Percentiles rank a stretch among this genome's conserved stretches.
Conservation (phyloP, 129 eudicot species). For the Pulicaria dysenterica region DNA sequence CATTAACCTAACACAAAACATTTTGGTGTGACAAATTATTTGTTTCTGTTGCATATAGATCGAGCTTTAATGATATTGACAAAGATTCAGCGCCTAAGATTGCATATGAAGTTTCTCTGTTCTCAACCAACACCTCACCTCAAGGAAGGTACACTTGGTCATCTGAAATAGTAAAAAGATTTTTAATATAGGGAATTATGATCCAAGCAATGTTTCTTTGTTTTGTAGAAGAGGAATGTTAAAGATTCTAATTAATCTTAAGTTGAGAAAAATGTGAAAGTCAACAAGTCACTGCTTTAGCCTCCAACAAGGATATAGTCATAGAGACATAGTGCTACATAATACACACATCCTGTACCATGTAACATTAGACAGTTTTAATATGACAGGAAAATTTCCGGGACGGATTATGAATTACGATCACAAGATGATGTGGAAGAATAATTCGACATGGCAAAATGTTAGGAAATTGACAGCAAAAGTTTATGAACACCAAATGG, state of each 20-base stretch:
- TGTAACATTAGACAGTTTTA: not conserved
- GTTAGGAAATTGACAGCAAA: no score
- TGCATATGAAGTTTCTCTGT: slow-evolving; percentile 69
- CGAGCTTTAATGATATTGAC: slow-evolving; percentile 61
- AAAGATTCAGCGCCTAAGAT: slow-evolving; percentile 76
- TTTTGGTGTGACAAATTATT: not conserved
- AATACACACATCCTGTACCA: not conserved
- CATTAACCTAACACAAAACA: slow-evolving; percentile 43
- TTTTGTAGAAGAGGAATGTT: slow-evolving; percentile 51
- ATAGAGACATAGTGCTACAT: slow-evolving; percentile 60
- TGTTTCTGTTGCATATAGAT: slow-evolving; percentile 45
- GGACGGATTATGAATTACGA: slow-evolving; percentile 78
- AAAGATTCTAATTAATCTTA: slow-evolving; percentile 32
- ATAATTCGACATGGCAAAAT: slow-evolving; percentile 72
- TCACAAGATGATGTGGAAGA: slow-evolving; percentile 93
- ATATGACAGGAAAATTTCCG: slow-evolving; percentile 30
- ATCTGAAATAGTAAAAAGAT: not conserved
- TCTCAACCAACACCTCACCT: slow-evolving; percentile 55
- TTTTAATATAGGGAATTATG: no score
- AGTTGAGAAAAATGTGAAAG: slow-evolving; percentile 32
- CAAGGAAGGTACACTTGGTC: slow-evolving; percentile 58
- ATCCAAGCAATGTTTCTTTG: slow-evolving; percentile 20
- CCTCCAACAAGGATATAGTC: slow-evolving; percentile 32
- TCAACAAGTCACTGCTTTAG: slow-evolving; percentile 24
- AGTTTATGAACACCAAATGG: no score